phyloP scores from a whole-genome alignment of 495 filamentous ascomycete genomes.

The Xylaria acuta region DNA sequence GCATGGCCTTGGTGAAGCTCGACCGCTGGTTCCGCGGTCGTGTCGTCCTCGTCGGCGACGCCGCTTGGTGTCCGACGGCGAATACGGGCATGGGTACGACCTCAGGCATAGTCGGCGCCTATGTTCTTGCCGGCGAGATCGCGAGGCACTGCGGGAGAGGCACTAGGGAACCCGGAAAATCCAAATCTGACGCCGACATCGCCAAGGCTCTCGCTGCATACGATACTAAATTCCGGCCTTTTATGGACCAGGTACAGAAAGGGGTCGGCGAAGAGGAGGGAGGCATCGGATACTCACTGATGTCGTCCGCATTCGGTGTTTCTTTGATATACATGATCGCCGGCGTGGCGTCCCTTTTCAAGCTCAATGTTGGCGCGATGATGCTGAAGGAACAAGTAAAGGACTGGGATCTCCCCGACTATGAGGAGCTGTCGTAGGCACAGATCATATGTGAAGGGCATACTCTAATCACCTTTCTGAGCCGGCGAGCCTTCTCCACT shows the following conservation, averaged over 20 bases:
- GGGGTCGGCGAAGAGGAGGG: conserved; percentile 32
- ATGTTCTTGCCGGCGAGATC: conserved; percentile 61
- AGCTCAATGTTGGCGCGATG: conserved; percentile 42
- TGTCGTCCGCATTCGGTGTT: conserved; percentile 41
- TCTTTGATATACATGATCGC: conserved; percentile 40
- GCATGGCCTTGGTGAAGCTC: conserved; percentile 52
- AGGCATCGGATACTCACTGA: conserved; percentile 28
- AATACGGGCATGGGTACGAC: conserved; percentile 60
- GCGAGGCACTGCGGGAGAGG: conserved; percentile 38
- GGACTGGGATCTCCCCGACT: conserved; percentile 53
- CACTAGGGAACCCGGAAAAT: not conserved
- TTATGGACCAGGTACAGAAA: conserved; percentile 49
- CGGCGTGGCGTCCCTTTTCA: conserved; percentile 41
- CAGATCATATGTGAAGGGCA: not conserved
- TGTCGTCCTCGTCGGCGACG: conserved; percentile 58
- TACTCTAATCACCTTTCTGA: not conserved
- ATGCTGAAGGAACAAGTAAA: conserved; percentile 44
- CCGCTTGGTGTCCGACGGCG: conserved; percentile 55
- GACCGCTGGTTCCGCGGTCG: conserved; percentile 48
- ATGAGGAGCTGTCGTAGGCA: conserved; percentile 39
- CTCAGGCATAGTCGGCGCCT: conserved; percentile 54
- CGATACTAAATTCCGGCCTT: conserved; percentile 50
- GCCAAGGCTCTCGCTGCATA: conserved; percentile 42
- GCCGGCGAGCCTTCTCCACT: not conserved
- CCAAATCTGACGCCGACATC: not conserved